Percentiles rank a stretch among this genome's conserved stretches.
These are phyloP conservation scores for Coniochaeta hoffmannii DNA, from an alignment of 2,329 filamentous ascomycete species.

Conservation along the genomic window DNA sequence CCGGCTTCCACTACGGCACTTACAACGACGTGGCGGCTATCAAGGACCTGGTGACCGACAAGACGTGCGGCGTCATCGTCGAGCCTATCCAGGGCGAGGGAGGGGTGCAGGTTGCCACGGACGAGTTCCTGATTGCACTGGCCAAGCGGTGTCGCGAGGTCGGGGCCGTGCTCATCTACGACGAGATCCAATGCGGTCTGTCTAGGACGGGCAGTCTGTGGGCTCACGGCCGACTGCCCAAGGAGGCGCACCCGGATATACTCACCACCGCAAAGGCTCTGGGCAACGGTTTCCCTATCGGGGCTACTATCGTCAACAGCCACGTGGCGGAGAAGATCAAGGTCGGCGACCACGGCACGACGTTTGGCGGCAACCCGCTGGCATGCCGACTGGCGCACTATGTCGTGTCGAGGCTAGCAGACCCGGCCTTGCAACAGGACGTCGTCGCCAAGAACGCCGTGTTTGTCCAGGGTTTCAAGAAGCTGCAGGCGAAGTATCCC, in stretches of 20 bases:
- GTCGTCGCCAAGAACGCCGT: constrained; percentile 59
- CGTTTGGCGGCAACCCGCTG: constrained; percentile 87
- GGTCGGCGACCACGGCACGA: constrained; percentile 79
- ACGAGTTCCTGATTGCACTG: constrained; percentile 79
- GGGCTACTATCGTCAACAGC: constrained; percentile 59
- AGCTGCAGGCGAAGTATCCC: constrained; percentile 47
- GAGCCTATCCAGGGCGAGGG: constrained; percentile 98
- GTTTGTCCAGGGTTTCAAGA: constrained; percentile 39
- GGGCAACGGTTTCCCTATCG: constrained; percentile 93
- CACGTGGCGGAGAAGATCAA: constrained; percentile 60
- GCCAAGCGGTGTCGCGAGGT: constrained; percentile 78
- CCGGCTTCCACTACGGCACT: constrained; percentile 79
- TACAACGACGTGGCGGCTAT: constrained; percentile 77
- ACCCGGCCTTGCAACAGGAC: constrained; percentile 58
- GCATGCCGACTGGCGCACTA: constrained; percentile 79
- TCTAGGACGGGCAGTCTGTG: constrained; percentile 82
- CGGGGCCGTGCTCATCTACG: constrained; percentile 83
- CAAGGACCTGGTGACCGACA: constrained; percentile 66
- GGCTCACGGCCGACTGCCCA: constrained; percentile 72
- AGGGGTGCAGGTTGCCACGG: constrained; percentile 75
- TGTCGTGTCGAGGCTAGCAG: constrained; percentile 70
- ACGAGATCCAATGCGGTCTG: constrained; percentile 95
- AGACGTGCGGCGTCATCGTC: constrained; percentile 89
- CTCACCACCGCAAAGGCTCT: constrained; percentile 93
- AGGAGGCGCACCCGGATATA: constrained; percentile 84